Base-by-base conservation (phyloP, 495 filamentous ascomycete genomes). In the Daldinia concentrica region DNA sequence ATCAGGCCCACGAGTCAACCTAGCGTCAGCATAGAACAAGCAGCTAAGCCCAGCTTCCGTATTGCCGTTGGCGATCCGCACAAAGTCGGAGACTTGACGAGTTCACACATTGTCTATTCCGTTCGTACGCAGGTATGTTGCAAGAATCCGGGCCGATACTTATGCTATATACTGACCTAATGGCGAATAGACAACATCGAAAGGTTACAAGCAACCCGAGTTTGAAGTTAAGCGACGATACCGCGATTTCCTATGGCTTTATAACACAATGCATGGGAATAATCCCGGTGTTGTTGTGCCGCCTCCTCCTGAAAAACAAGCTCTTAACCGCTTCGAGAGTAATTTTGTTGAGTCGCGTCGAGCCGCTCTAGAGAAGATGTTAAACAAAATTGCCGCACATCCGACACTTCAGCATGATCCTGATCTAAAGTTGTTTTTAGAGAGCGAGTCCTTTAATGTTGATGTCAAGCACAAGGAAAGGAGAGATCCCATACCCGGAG, bases 401-500 rank as follows among this genome's bases (percentile, higher is more conserved):
- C 91, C 93, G 29, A 92, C 94, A 61, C 87, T 99, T 57, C 95
- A 98, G 76, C 91, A 97, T 74, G 95, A 99, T 73, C 90, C 85
- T 1, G 95, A 99, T 74, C 82, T 98, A 43, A 99, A 99, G 81
- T 88, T 98, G 24, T 99, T 99, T 78, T 83, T 99, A 1, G 95
- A 99, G 79, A 97, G 94, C 75, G 96, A 98, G 73, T 85, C 92
- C 3, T 97, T 99, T 82, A 97, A 92, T 74, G 86, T 97, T 22
- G 95, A 99, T 79, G 90, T 99, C 74, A 98, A 98, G 84, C 94
- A 98, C 81, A 97, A 97, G 80, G 96, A 98, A 79, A 90, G 95
- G 50, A 90, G 92, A 76, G 92, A 97, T 68, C 93, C 92, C 1
- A 89, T 89, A 66, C 84, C 96, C 3, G 90, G 89, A 51, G 95